phyloP scores from a whole-genome alignment of 2,329 filamentous ascomycete species.

The Penicillium sp. region DNA sequence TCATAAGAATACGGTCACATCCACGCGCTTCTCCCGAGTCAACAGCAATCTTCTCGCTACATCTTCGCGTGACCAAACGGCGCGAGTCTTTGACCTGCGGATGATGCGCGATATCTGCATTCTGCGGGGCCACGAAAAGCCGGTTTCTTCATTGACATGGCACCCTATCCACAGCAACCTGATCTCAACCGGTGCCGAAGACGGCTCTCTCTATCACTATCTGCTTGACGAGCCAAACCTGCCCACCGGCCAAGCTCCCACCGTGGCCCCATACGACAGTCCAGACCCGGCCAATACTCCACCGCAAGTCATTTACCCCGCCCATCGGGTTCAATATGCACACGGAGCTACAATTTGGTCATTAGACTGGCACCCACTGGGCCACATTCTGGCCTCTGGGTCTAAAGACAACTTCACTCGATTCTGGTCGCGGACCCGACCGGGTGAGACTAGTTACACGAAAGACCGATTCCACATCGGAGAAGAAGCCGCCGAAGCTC shows the following conservation, averaged over 20 bases:
- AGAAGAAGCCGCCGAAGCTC: constrained; percentile 86
- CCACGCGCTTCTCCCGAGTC: constrained; percentile 84
- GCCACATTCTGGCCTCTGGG: constrained; percentile 91
- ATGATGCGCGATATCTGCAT: constrained; percentile 99
- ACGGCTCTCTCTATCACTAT: constrained; percentile 90
- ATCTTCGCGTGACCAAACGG: constrained; percentile 88
- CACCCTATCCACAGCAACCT: constrained; percentile 90
- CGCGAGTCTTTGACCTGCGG: constrained; percentile 88
- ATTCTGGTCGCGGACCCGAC: constrained; percentile 91
- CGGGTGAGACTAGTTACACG: constrained; percentile 80
- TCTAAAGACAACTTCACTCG: constrained; percentile 96
- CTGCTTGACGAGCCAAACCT: constrained; percentile 93
- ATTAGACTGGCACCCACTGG: constrained; percentile 94
- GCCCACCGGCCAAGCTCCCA: constrained; percentile 69
- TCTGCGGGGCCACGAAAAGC: constrained; percentile 92
- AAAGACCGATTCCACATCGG: constrained; percentile 96
- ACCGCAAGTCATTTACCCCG: constrained; percentile 88
- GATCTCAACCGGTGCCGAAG: constrained; percentile 85
- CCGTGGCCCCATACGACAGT: constrained; percentile 81
- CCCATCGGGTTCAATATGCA: constrained; percentile 81
- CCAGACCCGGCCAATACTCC: constrained; percentile 77
- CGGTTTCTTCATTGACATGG: constrained; percentile 89
- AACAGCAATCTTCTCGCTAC: constrained; percentile 86
- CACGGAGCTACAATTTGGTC: constrained; percentile 98
- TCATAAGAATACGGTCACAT: constrained; percentile 96